Evolutionary conservation across 352 stramenopile species (phyloP).

Genomic region (Aphanomyces invadans): DNA sequence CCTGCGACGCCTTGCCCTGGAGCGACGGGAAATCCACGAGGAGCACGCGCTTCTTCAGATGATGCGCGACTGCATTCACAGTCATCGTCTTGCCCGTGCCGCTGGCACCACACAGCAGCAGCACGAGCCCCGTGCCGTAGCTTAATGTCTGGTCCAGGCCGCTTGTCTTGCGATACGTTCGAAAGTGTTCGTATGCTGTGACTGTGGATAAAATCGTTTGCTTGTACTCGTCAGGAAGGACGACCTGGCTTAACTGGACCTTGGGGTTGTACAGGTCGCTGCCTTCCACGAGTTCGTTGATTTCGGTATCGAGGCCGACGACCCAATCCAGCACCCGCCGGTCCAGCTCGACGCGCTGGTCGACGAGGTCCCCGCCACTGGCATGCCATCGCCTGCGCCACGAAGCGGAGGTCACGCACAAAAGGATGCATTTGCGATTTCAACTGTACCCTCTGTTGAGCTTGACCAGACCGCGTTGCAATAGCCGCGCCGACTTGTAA

Average conservation of each 20-base stretch:
- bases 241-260: constrained; percentile 73
- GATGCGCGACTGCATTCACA: constrained; percentile 77
- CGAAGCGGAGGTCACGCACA: not conserved
- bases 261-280: constrained; percentile 82
- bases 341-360: constrained; percentile 80
- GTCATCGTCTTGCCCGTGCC: constrained; percentile 90
- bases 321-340: constrained; percentile 81
- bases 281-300: constrained; percentile 85
- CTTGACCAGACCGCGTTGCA: constrained; percentile 70
- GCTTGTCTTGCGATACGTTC: constrained; percentile 69
- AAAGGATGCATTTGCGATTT: not conserved
- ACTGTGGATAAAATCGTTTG: constrained; percentile 69
- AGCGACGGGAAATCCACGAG: constrained; percentile 84
- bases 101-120: constrained; percentile 73
- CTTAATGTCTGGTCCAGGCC: constrained; percentile 65
- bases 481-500: constrained; percentile 79
- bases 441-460: constrained; percentile 41
- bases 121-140: constrained; percentile 68
- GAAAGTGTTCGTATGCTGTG: constrained; percentile 76
- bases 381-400: constrained; percentile 56
- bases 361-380: constrained; percentile 72
- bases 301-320: constrained; percentile 80
- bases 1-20: constrained; percentile 59
- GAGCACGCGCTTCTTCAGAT: constrained; percentile 80
- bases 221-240: constrained; percentile 81